Percentiles rank a stretch among this genome's conserved stretches.
phyloP scores from a whole-genome alignment of 345 rosid species.

The Excoecaria agallocha region DNA sequence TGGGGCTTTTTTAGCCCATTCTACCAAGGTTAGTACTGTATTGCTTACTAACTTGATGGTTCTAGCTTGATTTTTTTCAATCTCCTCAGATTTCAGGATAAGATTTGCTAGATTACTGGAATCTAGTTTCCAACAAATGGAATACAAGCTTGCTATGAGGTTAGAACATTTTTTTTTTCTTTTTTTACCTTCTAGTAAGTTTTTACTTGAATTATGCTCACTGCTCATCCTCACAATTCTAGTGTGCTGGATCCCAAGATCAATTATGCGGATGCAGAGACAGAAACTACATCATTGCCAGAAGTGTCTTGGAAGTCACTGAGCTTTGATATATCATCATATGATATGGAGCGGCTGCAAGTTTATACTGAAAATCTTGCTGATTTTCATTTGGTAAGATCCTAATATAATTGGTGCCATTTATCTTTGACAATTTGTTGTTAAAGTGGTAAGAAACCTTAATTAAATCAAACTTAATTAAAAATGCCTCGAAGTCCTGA shows the following conservation, averaged over 20 bases:
- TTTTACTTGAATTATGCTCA: constrained; percentile 21
- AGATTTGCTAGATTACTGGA: constrained; percentile 57
- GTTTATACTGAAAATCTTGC: too few relatives aligned
- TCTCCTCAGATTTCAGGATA: constrained; percentile 64
- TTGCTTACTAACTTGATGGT: not conserved
- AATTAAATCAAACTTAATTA: too few relatives aligned
- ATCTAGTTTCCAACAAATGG: constrained; percentile 62
- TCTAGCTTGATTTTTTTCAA: constrained; percentile 12
- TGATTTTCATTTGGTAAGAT: not conserved
- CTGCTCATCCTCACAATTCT: constrained; percentile 21
- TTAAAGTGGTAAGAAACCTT: not conserved
- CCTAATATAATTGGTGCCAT: not conserved
- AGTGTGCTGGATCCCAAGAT: constrained; percentile 88
- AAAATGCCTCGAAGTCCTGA: not conserved
- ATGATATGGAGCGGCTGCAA: too few relatives aligned
- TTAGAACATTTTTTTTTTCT: constrained; percentile 29
- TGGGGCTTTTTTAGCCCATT: constrained; percentile 92
- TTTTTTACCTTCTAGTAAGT: constrained; percentile 9
- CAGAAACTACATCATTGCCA: constrained; percentile 35
- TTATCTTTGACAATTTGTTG: not conserved
- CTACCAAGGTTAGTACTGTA: constrained; percentile 64
- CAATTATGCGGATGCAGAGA: constrained; percentile 41
- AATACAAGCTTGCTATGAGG: constrained; percentile 96
- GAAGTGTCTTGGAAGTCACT: constrained; percentile 23
- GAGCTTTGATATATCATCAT: too few relatives aligned